These are phyloP conservation scores for Cladosporium sp. DNA, from an alignment of 2,329 filamentous ascomycete genomes.

Conservation along the genomic window DNA sequence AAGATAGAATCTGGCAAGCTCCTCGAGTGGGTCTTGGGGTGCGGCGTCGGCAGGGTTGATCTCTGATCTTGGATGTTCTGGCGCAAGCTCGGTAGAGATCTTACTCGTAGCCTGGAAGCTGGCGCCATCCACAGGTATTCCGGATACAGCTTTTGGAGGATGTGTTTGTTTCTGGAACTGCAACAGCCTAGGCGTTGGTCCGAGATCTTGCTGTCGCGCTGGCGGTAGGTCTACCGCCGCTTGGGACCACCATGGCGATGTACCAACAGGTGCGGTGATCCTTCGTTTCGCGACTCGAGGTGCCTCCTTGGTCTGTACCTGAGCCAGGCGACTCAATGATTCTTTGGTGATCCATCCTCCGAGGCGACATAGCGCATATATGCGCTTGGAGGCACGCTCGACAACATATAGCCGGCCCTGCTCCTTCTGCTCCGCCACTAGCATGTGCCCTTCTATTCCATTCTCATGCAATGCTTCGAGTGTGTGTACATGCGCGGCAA, in stretches of 20 bases:
- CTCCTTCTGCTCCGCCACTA: slow-evolving; percentile 59
- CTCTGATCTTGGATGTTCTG: background rate
- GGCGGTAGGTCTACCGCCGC: slow-evolving; percentile 18
- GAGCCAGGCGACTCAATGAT: slow-evolving; percentile 47
- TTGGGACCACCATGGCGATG: slow-evolving; percentile 11
- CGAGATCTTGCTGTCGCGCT: background rate
- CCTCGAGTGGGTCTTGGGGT: slow-evolving; percentile 22
- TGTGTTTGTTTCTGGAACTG: slow-evolving; percentile 11
- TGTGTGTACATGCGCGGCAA: slow-evolving; percentile 59
- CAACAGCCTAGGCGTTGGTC: slow-evolving; percentile 16
- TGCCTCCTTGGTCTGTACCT: slow-evolving; percentile 20
- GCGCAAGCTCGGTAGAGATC: background rate
- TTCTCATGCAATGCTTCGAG: slow-evolving; percentile 56
- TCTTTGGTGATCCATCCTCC: slow-evolving; percentile 62
- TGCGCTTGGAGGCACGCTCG: slow-evolving; percentile 58
- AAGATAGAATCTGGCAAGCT: slow-evolving; percentile 35
- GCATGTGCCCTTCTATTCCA: slow-evolving; percentile 46
- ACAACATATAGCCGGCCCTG: slow-evolving; percentile 56
- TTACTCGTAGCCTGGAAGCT: background rate
- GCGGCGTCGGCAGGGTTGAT: background rate
- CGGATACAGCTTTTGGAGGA: background rate
- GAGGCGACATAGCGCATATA: slow-evolving; percentile 67
- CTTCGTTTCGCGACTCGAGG: slow-evolving; percentile 29
- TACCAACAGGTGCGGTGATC: slow-evolving; percentile 19
- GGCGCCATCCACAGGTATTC: background rate